phyloP scores from a whole-genome alignment of 305 asterid genomes.

The Fraxinus platypoda region DNA sequence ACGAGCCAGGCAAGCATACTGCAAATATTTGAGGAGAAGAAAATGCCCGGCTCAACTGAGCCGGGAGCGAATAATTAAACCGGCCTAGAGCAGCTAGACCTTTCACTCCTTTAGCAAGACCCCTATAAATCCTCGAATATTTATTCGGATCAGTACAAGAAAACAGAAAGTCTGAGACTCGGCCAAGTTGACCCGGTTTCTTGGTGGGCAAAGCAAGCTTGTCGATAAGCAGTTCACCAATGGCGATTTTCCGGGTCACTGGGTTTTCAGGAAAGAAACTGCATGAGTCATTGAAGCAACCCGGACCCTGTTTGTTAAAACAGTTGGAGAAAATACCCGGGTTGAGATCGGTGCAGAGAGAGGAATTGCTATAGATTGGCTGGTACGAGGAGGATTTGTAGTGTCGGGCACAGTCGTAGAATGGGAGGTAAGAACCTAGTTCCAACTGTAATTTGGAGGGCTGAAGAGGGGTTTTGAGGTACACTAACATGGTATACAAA shows the following conservation, averaged over 20 bases:
- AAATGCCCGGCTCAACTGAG: conserved; percentile 26
- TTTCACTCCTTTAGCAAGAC: conserved; percentile 40
- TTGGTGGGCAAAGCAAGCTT: conserved; percentile 16
- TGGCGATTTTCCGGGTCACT: conserved; percentile 13
- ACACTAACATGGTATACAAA: conserved; percentile 20
- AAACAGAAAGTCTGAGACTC: conserved; percentile 13
- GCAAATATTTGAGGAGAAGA: conserved; percentile 31
- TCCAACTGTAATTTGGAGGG: conserved; percentile 27
- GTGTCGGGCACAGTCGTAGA: conserved; percentile 26
- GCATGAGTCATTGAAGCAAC: conserved; percentile 35
- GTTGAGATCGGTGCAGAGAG: conserved; percentile 21
- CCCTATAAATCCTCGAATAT: conserved; percentile 17
- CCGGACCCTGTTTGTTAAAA: conserved; percentile 28
- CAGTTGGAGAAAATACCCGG: conserved; percentile 19
- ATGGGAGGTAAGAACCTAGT: conserved; percentile 28
- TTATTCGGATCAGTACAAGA: conserved; percentile 13
- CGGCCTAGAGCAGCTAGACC: conserved; percentile 54
- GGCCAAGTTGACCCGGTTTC: conserved; percentile 5
- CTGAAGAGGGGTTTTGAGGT: conserved; percentile 37
- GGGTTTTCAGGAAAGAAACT: conserved; percentile 26
- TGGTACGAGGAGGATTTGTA: conserved; percentile 32
- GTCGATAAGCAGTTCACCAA: conserved; percentile 24
- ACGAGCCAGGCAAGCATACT: conserved; percentile 16
- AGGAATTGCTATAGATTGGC: conserved; percentile 19
- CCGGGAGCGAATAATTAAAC: conserved; percentile 32